Evolutionary conservation across 2,329 filamentous ascomycete genomes (phyloP), one percentile per base, ranked within the genome.

Genomic region (Diaporthe sp.): DNA sequence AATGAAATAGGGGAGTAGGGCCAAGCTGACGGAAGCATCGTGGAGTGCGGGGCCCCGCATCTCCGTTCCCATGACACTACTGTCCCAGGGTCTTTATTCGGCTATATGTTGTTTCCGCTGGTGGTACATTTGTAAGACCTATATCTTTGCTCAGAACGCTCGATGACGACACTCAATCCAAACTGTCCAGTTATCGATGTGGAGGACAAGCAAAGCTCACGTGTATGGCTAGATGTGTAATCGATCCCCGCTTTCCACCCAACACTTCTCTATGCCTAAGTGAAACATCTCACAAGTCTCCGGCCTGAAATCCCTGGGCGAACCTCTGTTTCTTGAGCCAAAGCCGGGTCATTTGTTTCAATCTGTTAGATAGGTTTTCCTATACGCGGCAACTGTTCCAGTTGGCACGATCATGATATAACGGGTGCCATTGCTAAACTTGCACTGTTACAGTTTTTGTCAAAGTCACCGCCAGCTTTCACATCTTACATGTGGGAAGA

Each of bases 91-190:
- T 53, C 20, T 37, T 53, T 31, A 65, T 47, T 65, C 60, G 60
- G 60, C 60, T 44, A 63, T 25, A 20, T 63, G 60, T 15, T 22
- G 22, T 12, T 44, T 15, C n/a, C 39, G 60, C 15, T 65, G 60
- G 39, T 25, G 57, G 34, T 60, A 44, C n/a, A 28, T 5, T 22
- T 28, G 13, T 17, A 28, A 28, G 25, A 9, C 25, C 2, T n/a
- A 39, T 49, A 68, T 53, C 22, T 20, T 37, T 51, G 4, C 20
- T 25, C 63, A 13, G 51, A 31, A 39, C 6, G 25, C 22, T 68
- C 63, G 63, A 68, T 68, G 63, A 68, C 63, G 63, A 68, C 63
- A 68, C 47, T 8, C 20, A 25, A 51, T 25, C 28, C 20, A n/a
- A 37, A 10, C 31, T 51, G 63, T 37, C 63, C 63, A 67, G 44